Evolutionary conservation across 176 grass and related monocot species (phyloP).

Genomic region (Carex myosuroides): DNA sequence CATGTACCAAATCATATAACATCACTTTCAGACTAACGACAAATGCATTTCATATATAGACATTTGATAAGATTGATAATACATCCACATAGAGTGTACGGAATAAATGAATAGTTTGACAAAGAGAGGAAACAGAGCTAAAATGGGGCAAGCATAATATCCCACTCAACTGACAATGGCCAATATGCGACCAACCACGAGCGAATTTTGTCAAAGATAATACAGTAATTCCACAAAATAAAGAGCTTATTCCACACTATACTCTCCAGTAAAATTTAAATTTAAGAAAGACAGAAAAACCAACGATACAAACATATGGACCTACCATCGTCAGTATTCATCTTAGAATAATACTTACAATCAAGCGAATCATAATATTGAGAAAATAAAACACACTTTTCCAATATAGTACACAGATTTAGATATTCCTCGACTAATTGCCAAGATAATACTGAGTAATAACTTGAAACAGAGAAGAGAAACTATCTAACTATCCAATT

Average conservation of each 20-base stretch:
- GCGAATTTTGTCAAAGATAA: neutral
- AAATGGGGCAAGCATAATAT: constrained; percentile 2
- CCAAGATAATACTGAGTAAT: neutral
- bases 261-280: neutral
- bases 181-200: neutral
- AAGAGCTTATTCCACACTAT: neutral
- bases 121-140: neutral
- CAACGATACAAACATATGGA: neutral
- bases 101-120: neutral
- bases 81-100: neutral
- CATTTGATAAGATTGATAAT: neutral
- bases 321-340: neutral
- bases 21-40: neutral
- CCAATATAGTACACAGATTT: neutral
- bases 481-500: neutral
- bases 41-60: neutral
- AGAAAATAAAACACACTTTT: neutral
- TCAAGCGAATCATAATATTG: neutral
- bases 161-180: neutral
- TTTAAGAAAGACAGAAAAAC: too few species aligned
- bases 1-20: neutral
- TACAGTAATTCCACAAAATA: neutral
- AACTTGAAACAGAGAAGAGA: neutral
- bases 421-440: neutral
- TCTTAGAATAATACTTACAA: neutral